These are phyloP conservation scores for Aspergillus sp. DNA, from an alignment of 2,329 filamentous ascomycete species.

Conservation along the genomic window DNA sequence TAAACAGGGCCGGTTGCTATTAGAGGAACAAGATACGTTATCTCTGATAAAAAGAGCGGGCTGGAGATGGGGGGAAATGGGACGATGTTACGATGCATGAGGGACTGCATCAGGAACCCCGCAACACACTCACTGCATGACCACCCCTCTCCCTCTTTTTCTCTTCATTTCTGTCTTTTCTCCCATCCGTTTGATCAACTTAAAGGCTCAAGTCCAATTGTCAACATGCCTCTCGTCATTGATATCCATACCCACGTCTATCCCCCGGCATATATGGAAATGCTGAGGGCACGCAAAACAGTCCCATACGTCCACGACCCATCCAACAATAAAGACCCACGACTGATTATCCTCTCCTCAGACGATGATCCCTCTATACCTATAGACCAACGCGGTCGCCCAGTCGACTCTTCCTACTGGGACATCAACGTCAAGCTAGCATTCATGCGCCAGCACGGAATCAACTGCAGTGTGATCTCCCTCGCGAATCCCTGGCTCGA, in stretches of 20 bases:
- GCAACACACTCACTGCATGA: neutral
- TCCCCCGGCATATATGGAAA: conserved; percentile 58
- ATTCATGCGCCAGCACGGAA: conserved; percentile 84
- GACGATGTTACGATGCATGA: neutral
- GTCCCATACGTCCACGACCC: conserved; percentile 48
- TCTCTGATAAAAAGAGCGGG: neutral
- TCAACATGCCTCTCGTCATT: conserved; percentile 46
- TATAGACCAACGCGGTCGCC: conserved; percentile 63
- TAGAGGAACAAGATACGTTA: neutral
- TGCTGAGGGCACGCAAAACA: conserved; percentile 53
- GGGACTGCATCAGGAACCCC: neutral
- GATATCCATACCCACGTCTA: conserved; percentile 66
- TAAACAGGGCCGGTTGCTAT: neutral
- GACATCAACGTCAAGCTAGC: conserved; percentile 75
- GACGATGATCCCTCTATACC: conserved; percentile 44
- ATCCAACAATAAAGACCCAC: conserved; percentile 32
- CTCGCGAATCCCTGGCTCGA: conserved; percentile 95
- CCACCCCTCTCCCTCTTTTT: neutral
- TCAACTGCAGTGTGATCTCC: conserved; percentile 80
- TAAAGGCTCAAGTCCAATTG: conserved; percentile 6
- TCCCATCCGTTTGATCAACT: neutral
- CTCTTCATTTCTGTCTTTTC: neutral
- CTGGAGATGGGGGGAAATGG: neutral
- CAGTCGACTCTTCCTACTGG: conserved; percentile 80
- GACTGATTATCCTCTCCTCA: conserved; percentile 48